These are phyloP conservation scores for Bifiguratus adelaidae DNA, from an alignment of 192 early-diverging fungal genomes.

Conservation along the genomic window DNA sequence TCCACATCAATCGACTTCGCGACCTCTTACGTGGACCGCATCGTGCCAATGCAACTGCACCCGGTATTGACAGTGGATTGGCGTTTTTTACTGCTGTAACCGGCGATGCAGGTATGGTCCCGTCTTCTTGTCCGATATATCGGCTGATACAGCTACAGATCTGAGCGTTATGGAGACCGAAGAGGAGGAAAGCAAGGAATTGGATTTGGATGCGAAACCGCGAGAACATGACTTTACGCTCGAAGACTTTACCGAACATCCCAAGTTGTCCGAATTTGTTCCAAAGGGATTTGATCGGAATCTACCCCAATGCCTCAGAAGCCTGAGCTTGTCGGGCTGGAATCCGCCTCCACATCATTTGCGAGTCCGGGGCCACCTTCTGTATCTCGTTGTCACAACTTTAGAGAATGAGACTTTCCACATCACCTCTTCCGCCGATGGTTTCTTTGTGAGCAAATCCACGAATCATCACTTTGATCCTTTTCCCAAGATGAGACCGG, in stretches of 20 bases:
- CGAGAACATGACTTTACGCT: slow-evolving; percentile 36
- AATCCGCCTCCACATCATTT: slow-evolving; percentile 80
- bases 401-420: slow-evolving; percentile 73
- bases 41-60: slow-evolving; percentile 34
- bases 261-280: slow-evolving; percentile 41
- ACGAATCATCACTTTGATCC: slow-evolving; percentile 60
- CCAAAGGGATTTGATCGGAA: slow-evolving; percentile 36
- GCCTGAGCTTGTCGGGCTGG: slow-evolving; percentile 78
- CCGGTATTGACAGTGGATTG: slow-evolving; percentile 62
- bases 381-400: slow-evolving; percentile 85
- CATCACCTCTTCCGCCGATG: slow-evolving; percentile 73
- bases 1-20: slow-evolving; percentile 81
- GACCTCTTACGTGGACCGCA: slow-evolving; percentile 76
- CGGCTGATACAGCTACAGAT: slow-evolving; percentile 1
- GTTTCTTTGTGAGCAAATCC: slow-evolving; percentile 84
- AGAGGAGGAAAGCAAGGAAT: slow-evolving; percentile 9
- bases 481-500: slow-evolving; percentile 17
- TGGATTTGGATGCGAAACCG: slow-evolving; percentile 22
- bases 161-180: not conserved
- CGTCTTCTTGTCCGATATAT: slow-evolving; percentile 14
- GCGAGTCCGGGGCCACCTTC: slow-evolving; percentile 71
- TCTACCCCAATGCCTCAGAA: slow-evolving; percentile 55
- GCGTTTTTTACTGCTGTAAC: slow-evolving; percentile 59
- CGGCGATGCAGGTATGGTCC: slow-evolving; percentile 39
- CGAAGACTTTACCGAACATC: slow-evolving; percentile 26